These are phyloP conservation scores for Pelargonium fulgidum DNA, from an alignment of 441 rosid genomes.

Conservation along the genomic window DNA sequence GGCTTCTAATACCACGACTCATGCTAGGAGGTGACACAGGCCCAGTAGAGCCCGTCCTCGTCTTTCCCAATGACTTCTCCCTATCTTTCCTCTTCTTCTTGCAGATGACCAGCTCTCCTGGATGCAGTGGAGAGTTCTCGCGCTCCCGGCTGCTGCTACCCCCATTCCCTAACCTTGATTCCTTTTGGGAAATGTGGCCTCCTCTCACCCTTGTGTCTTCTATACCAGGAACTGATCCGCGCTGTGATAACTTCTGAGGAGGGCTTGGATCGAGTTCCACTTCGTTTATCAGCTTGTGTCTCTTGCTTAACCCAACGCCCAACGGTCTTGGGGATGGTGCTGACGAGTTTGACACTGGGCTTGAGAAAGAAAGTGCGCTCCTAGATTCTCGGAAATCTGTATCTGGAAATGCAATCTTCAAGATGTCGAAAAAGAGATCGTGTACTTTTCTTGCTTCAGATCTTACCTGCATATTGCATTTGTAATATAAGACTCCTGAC, in stretches of 20 bases:
- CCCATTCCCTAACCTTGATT: slow-evolving; percentile 50
- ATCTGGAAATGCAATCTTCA: slow-evolving; percentile 91
- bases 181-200: slow-evolving; percentile 62
- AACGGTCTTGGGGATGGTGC: slow-evolving; percentile 49
- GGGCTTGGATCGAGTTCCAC: slow-evolving; percentile 52
- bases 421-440: slow-evolving; percentile 86
- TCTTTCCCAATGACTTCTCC: slow-evolving; percentile 60
- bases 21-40: slow-evolving; percentile 79
- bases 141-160: slow-evolving; percentile 45
- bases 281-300: slow-evolving; percentile 51
- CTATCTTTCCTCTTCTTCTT: slow-evolving; percentile 98
- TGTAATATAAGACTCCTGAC: slow-evolving; percentile 17
- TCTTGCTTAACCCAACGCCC: slow-evolving; percentile 54
- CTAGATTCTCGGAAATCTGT: slow-evolving; percentile 81
- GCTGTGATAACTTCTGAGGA: slow-evolving; percentile 42
- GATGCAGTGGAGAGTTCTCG: slow-evolving; percentile 74
- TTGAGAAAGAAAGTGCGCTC: slow-evolving; percentile 59
- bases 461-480: slow-evolving; percentile 55
- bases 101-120: slow-evolving; percentile 92
- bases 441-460: slow-evolving; percentile 96
- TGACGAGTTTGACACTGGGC: slow-evolving; percentile 45
- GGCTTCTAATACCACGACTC: slow-evolving; percentile 57
- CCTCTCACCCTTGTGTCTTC: slow-evolving; percentile 60
- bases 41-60: slow-evolving; percentile 58
- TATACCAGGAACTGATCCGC: slow-evolving; percentile 29